Base-by-base conservation (phyloP, 164 flowering plant species). In the Kingdonia uniflora region DNA sequence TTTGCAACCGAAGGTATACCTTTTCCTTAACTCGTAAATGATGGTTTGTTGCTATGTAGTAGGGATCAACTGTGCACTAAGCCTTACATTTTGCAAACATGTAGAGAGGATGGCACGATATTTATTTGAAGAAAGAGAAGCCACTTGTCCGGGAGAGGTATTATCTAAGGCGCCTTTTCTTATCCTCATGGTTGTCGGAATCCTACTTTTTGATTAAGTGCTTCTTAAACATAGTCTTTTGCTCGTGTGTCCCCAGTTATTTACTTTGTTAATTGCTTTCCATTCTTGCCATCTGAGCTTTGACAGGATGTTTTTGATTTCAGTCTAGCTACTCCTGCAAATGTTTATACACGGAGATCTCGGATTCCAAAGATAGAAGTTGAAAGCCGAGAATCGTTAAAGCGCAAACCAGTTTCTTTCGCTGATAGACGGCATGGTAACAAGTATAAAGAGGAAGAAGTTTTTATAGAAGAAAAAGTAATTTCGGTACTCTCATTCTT, bases 331-430 rank as follows among this genome's bases (percentile, higher is more conserved):
- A 42, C 55, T 53, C 72, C 70, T 48, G 19, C 65, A 43, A 65
- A 62, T 56, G 59, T 40, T 25, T 37, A 26, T 48, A 52, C 33
- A 14, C 66, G 50, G 62, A 48, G 62, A 42, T 25, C 41, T 46
- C 20, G 6, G 43, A 55, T 19, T 62, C 66, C 76, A 38, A 76
- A 75, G 61, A 62, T 64, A 41, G 80, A 80, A 69, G 49, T 23
- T 16, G 76, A 79, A 66, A 70, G 69, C 38, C 72, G 74, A 77
- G 80, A 63, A 13, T 55, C 75, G 2, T 76, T 73, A 17, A 78
- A 75, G 70, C 42, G 16, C 35, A 67, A 73, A 53, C 46, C 56
- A 55, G 44, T 49, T 23, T 23, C 64, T 63, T 49, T 21, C 10
- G 56, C 59, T 17, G 24, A 51, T 25, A 69, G 65, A 63, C 52